These are phyloP conservation scores for Talaromyces rugulosus DNA, from an alignment of 2,329 filamentous ascomycete species.

Conservation along the genomic window DNA sequence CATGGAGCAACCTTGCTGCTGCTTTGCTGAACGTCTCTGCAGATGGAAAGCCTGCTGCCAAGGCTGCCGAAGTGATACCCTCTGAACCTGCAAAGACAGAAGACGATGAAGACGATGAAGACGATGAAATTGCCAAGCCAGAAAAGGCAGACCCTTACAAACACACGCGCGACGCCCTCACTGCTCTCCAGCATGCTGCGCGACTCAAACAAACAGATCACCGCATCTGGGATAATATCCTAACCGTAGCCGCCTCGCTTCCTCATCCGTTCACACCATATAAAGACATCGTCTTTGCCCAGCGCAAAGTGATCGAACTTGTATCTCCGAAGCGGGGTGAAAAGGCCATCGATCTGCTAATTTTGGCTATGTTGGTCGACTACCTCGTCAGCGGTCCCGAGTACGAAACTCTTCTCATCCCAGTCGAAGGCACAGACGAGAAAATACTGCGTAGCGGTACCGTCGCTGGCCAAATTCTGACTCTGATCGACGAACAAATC, in stretches of 20 bases:
- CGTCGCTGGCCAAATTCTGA: conserved; percentile 50
- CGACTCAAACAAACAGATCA: conserved; percentile 78
- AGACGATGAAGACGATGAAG: conserved; percentile 24
- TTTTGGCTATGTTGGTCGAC: conserved; percentile 68
- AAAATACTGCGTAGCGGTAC: conserved; percentile 52
- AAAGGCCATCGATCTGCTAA: conserved; percentile 68
- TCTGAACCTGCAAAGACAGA: conserved; percentile 17
- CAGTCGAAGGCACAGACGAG: conserved; percentile 20
- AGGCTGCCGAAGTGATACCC: conserved; percentile 27
- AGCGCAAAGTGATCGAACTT: conserved; percentile 71
- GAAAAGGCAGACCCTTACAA: conserved; percentile 50
- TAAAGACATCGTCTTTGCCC: conserved; percentile 69
- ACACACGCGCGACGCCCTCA: conserved; percentile 69
- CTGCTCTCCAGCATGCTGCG: conserved; percentile 83
- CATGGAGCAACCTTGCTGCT: conserved; percentile 91
- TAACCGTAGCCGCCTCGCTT: conserved; percentile 77
- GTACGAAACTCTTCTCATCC: conserved; percentile 33
- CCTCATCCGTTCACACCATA: conserved; percentile 63
- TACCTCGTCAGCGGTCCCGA: conserved; percentile 57
- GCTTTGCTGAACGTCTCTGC: conserved; percentile 60
- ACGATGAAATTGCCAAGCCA: conserved; percentile 24
- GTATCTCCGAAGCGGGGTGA: conserved; percentile 65
- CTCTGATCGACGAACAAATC: conserved; percentile 69
- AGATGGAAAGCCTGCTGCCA: conserved; percentile 22
- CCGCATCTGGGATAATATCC: conserved; percentile 95